phyloP scores from a whole-genome alignment of 2,329 filamentous ascomycete species.

The Cladosporium sp. region DNA sequence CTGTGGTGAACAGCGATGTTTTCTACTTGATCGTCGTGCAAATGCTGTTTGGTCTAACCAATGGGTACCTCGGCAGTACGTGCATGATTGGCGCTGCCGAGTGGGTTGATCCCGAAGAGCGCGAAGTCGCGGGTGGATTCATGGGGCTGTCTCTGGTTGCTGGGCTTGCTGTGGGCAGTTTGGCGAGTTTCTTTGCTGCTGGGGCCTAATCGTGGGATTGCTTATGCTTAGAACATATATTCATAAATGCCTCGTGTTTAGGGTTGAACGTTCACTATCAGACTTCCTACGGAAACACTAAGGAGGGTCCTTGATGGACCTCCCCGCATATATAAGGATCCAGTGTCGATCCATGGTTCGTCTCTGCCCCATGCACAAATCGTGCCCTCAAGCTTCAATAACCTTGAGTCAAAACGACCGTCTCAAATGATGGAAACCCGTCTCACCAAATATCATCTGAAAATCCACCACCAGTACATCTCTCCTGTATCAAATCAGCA shows the following conservation, averaged over 20 bases:
- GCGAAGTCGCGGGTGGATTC: conserved; percentile 86
- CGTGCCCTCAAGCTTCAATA: too few relatives aligned
- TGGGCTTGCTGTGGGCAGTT: conserved; percentile 79
- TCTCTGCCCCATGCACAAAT: too few relatives aligned
- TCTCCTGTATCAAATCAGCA: too few relatives aligned
- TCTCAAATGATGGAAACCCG: too few relatives aligned
- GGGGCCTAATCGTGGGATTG: conserved; percentile 23
- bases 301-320: too few relatives aligned
- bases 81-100: conserved; percentile 89
- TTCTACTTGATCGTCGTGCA: conserved; percentile 89
- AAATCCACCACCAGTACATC: too few relatives aligned
- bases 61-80: conserved; percentile 81
- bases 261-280: neutral
- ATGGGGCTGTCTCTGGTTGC: conserved; percentile 90
- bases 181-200: conserved; percentile 79
- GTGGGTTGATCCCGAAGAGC: conserved; percentile 79
- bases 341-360: neutral
- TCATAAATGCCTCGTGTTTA: neutral
- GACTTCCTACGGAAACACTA: too few relatives aligned
- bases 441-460: too few relatives aligned
- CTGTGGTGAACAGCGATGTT: conserved; percentile 72
- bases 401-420: too few relatives aligned
- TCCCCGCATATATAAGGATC: neutral
- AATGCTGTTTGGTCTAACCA: conserved; percentile 77
- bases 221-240: neutral